Evolutionary conservation across 1,284 basidiomycete species (phyloP), one percentile per base, ranked within the genome.

Genomic region (Ceratobasidium sp.): DNA sequence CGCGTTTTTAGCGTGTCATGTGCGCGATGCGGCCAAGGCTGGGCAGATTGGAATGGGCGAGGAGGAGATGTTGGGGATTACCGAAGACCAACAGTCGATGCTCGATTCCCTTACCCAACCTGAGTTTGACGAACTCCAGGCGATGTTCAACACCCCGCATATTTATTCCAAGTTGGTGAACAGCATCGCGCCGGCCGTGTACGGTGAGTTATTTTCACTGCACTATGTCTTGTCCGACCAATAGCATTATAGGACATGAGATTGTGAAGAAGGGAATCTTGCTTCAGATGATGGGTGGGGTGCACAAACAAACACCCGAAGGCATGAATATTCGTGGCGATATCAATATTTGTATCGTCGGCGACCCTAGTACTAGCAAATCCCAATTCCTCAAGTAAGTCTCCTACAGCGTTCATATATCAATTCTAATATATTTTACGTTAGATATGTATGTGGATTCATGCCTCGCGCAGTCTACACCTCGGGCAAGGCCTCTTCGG

Each of bases 281-380:
- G n/a, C 84, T 99, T 13, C 97, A 99, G 77, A 86, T 99, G 49
- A 94, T 99, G 93, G 96, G 97, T n/a, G 97, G 97, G 50, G 96
- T 99, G 12, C 96, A 99, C 82, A 99, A 99, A 79, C 88, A 95
- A 77, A 99, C 96, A 0, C 82, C 85, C 0, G 97, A 99, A 79
- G 97, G 97, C 52, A 99, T 99, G 86, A 88, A 98, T 77, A 84
- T 99, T 20, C 89, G 97, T 79, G 97, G 97, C 1, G 97, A 99
- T 76, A 91, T 99, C 79, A 99, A 99, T 76, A 95, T 99, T 69
- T 99, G 96, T 77, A 96, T 99, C 71, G 92, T 99, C 67, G 97
- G 97, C 45, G 97, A 99, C 76, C 97, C 97, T 0, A 94, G 91
- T 22, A 98, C 96, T 0, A 94, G 91, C 56, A 99, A 99, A 79